Evolutionary conservation across 495 filamentous ascomycete species (phyloP), one percentile per base, ranked within the genome.

Genomic region (Penicillium goetzii): DNA sequence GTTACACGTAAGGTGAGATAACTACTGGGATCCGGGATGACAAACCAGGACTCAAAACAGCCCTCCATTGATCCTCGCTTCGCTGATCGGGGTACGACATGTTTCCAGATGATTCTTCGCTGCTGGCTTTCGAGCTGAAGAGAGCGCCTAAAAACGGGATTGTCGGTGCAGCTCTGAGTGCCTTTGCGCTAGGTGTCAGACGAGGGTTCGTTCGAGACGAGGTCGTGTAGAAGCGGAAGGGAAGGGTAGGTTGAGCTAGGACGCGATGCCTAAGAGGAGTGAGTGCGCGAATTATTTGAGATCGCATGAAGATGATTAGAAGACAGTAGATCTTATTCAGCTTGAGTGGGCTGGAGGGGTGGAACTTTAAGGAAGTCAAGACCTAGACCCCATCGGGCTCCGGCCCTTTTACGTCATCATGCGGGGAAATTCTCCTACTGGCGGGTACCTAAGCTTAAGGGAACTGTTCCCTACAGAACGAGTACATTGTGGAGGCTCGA

Each of bases 11-110:
- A 15, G 10, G 15, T 28, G 17, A 38, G 51, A 30, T 19, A 17
- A 32, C 32, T n/a, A 33, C 14, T 49, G 21, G 2, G 40, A 28
- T 34, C 26, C 19, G 10, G 34, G 34, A 36, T 17, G n/a, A 69
- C 61, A 6, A 66, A 93, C 92, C 92, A 67, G 85, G 88, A 63
- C 73, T 90, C 33, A 99, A 78, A 34, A 96, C 84, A 12, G 94
- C 89, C 63, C 87, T 89, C 95, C 95, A 99, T 79, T 97, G 91
- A 28, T 90, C 86, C 23, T 90, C 81, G 41, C 78, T 87, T 76
- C 92, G 91, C 78, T 96, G 77, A 55, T 92, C 86, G 7, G 94
- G 93, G 68, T 88, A 91, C 34, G 89, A 88, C 86, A 92, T 95
- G 54, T 84, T 88, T 72, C 75, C 68, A 59, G 76, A 61, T 30